Evolutionary conservation across 108 stramenopile genomes (phyloP), one percentile per base, ranked within the genome.

Genomic region (Cyclotella kingstonii): DNA sequence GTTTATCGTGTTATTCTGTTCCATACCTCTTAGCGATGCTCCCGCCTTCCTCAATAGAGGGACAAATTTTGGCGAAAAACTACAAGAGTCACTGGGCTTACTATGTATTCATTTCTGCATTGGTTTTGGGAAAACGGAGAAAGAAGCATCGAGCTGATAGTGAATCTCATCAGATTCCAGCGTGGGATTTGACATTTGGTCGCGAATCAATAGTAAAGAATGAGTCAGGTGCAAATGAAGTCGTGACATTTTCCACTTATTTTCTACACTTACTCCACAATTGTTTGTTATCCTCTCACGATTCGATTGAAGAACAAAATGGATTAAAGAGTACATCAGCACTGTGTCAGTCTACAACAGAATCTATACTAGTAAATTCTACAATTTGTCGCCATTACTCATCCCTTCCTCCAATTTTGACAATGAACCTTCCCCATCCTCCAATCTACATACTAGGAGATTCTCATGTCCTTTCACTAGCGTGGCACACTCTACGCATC

Each of bases 61-160:
- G 75, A 15, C 51, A 42, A 42, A 14, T 46, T 41, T 48, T 82
- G 43, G 63, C 77, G 0, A 60, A 21, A 30, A 9, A 50, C 10
- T 79, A 75, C 43, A 84, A 84, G 47, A 73, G 70, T 23, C 83
- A 84, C 35, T 63, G 60, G 47, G 83, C 83, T 14, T 84, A 81
- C 35, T 71, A 60, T 45, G 50, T 81, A 14, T 79, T 84, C 21
- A 73, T 81, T 26, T 65, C 61, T 2, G 54, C 73, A 1, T 52
- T 84, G 14, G 75, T 79, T 19, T 49, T 84, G 18, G 83, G 83
- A 6, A 66, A 76, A 36, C 54, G 78, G 15, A 81, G 79, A 55
- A 64, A 50, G 43, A 66, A 73, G 46, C 78, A 73, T 27, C 52
- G 72, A 43, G 23, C 29, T 9, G 22, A 31, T 14, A 40, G 60